Conservation (phyloP, 371 early-diverging fungal species). For the Dichotomocladium elegans region DNA sequence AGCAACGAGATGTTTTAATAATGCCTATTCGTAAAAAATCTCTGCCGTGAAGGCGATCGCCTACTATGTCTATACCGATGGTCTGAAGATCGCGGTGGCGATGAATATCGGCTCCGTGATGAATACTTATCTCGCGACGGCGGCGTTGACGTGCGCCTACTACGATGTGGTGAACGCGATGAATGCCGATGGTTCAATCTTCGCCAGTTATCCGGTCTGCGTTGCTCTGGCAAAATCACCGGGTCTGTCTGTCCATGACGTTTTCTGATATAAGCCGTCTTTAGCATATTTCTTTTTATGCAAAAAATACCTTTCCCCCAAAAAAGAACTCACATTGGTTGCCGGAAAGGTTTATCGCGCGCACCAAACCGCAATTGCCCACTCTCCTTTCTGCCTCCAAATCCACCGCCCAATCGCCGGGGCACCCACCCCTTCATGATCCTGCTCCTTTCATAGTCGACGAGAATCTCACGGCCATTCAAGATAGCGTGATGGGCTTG, state of each 20-base stretch:
- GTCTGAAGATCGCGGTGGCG: no score
- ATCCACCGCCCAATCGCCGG: conserved; percentile 60
- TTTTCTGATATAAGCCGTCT: background rate
- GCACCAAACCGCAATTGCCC: conserved; percentile 64
- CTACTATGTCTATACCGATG: no score
- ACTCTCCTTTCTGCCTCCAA: conserved; percentile 58
- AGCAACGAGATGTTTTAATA: no score
- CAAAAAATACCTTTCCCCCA: background rate
- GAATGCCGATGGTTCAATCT: background rate
- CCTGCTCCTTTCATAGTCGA: conserved; percentile 57
- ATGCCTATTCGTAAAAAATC: no score
- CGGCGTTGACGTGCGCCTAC: no score
- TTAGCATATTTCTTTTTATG: background rate
- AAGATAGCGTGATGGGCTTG: conserved; percentile 30
- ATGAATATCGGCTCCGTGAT: no score
- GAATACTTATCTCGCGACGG: no score
- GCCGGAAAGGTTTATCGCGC: conserved; percentile 52
- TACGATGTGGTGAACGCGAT: no score
- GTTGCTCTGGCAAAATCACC: conserved; percentile 1
- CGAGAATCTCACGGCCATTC: conserved; percentile 43
- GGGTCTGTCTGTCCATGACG: background rate
- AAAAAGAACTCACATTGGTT: conserved; percentile 26
- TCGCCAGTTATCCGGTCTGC: conserved; percentile 5
- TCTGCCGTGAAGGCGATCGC: no score
- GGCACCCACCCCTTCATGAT: conserved; percentile 58